A percentile compares a stretch with the other conserved stretches of the same genome.
Conservation (phyloP, 345 rosid genomes). For the Dimocarpus longan region DNA sequence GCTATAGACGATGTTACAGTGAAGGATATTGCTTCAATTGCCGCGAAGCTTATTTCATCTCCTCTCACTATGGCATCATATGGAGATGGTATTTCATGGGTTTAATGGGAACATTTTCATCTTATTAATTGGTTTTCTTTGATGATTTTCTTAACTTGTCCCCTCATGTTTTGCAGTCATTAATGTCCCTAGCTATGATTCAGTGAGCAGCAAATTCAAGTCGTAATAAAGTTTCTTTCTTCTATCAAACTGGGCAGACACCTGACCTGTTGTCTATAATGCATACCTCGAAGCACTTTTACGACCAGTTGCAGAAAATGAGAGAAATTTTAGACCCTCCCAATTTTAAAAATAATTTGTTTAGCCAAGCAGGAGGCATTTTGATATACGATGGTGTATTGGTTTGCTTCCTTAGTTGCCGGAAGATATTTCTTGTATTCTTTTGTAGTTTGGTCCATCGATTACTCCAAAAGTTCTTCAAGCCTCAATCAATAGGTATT, state of each 20-base stretch:
- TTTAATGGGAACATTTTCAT: neutral
- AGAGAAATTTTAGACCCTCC: conserved; percentile 8
- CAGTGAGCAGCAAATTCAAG: conserved; percentile 60
- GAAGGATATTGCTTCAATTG: conserved; percentile 60
- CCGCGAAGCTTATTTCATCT: conserved; percentile 60
- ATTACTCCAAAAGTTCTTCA: conserved; percentile 3
- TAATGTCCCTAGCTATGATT: conserved; percentile 69
- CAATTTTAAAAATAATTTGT: conserved; percentile 33
- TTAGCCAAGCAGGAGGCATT: conserved; percentile 10
- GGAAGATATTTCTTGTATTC: neutral
- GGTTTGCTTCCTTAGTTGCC: neutral
- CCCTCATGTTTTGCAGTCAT: conserved; percentile 37
- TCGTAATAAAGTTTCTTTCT: conserved; percentile 24
- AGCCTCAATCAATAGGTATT: neutral
- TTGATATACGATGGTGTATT: neutral
- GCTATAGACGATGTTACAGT: conserved; percentile 54
- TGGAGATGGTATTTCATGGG: conserved; percentile 65
- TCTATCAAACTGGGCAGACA: conserved; percentile 11
- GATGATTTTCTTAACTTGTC: conserved; percentile 4
- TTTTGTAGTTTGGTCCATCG: conserved; percentile 15
- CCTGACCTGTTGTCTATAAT: conserved; percentile 14
- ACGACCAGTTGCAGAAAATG: conserved; percentile 21
- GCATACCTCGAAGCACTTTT: conserved; percentile 15
- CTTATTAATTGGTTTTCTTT: neutral
- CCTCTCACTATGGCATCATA: conserved; percentile 95